A percentile compares a stretch with the other conserved stretches of the same genome.
Evolutionary conservation across 441 rosid genomes (phyloP).

Genomic region (Brassica hybrid): DNA sequence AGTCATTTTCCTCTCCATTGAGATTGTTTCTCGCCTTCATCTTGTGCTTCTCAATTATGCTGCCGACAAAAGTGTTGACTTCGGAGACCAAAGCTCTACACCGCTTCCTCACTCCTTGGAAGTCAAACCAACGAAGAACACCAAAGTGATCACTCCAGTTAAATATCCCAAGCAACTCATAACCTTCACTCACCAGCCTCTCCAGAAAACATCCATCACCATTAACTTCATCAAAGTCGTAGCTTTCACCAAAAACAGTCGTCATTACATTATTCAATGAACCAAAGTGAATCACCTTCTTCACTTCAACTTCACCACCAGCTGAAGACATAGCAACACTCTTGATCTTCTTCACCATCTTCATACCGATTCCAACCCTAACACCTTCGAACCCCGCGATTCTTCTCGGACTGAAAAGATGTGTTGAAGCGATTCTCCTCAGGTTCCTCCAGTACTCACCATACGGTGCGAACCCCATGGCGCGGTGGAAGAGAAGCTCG

Average conservation of each 20-base stretch:
- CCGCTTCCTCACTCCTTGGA: conserved; percentile 76
- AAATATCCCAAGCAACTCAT: conserved; percentile 68
- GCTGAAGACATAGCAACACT: no score
- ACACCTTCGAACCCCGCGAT: conserved; percentile 53
- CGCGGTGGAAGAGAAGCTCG: conserved; percentile 76
- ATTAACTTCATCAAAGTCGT: conserved; percentile 46
- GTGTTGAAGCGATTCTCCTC: conserved; percentile 71
- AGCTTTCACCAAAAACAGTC: conserved; percentile 71
- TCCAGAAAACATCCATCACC: conserved; percentile 53
- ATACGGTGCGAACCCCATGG: conserved; percentile 84
- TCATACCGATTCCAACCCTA: conserved; percentile 49
- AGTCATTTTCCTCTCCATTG: conserved; percentile 39
- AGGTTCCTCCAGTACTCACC: conserved; percentile 87
- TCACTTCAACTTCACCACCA: conserved; percentile 53
- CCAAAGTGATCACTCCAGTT: conserved; percentile 91
- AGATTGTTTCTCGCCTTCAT: conserved; percentile 24
- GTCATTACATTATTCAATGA: conserved; percentile 75
- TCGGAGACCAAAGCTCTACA: conserved; percentile 54
- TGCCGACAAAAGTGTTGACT: conserved; percentile 63
- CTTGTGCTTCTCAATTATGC: conserved; percentile 64
- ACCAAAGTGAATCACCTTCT: conserved; percentile 64
- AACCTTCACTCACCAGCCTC: conserved; percentile 71
- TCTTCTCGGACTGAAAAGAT: conserved; percentile 74
- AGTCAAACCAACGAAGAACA: conserved; percentile 62
- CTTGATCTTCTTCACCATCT: conserved; percentile 54